A percentile compares a stretch with the other conserved stretches of the same genome.
Evolutionary conservation across 176 grass and related monocot genomes (phyloP).

Genomic region (Thinopyrum elongatum): DNA sequence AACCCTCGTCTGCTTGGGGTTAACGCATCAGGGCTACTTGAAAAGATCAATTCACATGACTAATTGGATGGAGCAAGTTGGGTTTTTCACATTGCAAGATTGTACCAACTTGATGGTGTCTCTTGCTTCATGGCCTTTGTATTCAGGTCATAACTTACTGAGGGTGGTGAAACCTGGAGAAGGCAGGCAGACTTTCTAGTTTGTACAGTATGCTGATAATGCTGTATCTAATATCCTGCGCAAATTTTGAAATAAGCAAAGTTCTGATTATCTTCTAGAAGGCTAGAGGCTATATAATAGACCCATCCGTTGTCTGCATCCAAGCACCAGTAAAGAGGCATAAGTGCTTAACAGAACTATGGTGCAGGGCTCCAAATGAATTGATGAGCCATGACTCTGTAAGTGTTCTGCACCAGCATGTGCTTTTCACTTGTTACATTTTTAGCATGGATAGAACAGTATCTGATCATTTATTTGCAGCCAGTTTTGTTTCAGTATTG

Average conservation of each 20-base stretch:
- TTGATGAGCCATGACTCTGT: constrained; percentile 46
- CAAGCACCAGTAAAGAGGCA: constrained; percentile 16
- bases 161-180: constrained; percentile 18
- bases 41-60: constrained; percentile 56
- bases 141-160: constrained; percentile 26
- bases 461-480: constrained; percentile 32
- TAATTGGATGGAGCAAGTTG: constrained; percentile 30
- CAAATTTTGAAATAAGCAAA: constrained; percentile 32
- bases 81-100: constrained; percentile 27
- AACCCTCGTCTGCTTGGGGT: constrained; percentile 39
- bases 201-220: constrained; percentile 35
- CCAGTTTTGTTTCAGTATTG: constrained; percentile 36
- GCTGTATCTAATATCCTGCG: constrained; percentile 8
- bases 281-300: constrained; percentile 15
- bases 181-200: constrained; percentile 21
- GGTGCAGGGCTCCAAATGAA: constrained; percentile 30
- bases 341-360: constrained; percentile 24
- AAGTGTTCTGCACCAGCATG: constrained; percentile 46
- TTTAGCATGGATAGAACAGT: constrained; percentile 34
- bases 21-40: constrained; percentile 42
- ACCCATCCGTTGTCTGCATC: constrained; percentile 22
- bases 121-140: constrained; percentile 32
- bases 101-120: constrained; percentile 12
- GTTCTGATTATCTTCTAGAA: constrained; percentile 24
- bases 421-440: constrained; percentile 42